Evolutionary conservation across 1,284 basidiomycete genomes (phyloP), one percentile per base, ranked within the genome.

Genomic region (Marasmius oreades): DNA sequence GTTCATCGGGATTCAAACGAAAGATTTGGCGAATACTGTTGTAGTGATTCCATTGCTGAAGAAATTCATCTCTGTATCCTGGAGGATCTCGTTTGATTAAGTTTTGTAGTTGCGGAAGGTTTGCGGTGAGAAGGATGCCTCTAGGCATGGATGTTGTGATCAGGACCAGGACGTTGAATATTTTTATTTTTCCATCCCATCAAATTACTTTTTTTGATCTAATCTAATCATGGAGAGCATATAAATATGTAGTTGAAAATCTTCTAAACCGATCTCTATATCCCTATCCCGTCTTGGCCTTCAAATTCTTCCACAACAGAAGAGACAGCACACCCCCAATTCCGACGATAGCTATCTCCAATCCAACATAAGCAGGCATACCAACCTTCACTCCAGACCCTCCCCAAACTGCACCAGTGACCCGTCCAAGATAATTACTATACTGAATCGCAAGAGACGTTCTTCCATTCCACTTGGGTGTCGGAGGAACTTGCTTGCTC

Each of bases 1-100:
- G 86, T 70, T 95, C 92, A 65, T 87, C 82, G 2, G 89, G 88
- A 68, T 84, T 85, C 61, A 88, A 77, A 66, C 81, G 79, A 69
- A 95, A 93, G 62, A 98, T 91, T 66, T 92, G 85, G 43, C 92
- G 82, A 56, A 93, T 86, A 57, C 88, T 92, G 64, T 92, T 85
- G 74, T 95, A 98, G 70, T 98, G 95, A 63, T 95, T 94, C 90
- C 95, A 98, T 79, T 99, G 97, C 62, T 95, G 93, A n/a, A 95
- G 70, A 67, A 99, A 99, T 67, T 99, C 97, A 64, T 98, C 95
- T 68, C 87, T 90, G 78, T 99, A 99, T 0, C 85, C 90, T 6
- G 79, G 73, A 1, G 96, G 92, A 69, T 98, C 94, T 55, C 97
- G 84, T 73, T 97, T 99, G 71, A 99, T 95, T 57, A 99, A 80